Conservation (phyloP, 2,329 filamentous ascomycete genomes). For the Knufia fluminis region DNA sequence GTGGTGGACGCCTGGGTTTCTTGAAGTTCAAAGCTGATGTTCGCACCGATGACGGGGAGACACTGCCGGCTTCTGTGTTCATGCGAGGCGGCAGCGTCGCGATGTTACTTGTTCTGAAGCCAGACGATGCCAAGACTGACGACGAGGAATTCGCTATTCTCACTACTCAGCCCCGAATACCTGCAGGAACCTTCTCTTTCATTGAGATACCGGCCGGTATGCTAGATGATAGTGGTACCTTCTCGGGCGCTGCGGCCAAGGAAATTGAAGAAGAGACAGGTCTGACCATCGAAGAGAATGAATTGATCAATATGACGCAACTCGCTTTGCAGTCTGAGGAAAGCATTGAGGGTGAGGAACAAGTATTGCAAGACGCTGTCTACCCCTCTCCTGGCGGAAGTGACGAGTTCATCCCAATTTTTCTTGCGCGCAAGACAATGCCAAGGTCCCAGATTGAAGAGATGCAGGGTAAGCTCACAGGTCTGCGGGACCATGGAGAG, state of each 20-base stretch:
- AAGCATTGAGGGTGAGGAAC: constrained; percentile 23
- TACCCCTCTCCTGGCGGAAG: constrained; percentile 49
- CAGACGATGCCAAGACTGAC: constrained; percentile 32
- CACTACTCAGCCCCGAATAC: constrained; percentile 49
- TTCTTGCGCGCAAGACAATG: constrained; percentile 47
- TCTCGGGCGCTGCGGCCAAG: constrained; percentile 46
- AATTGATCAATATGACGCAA: constrained; percentile 47
- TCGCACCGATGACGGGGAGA: constrained; percentile 43
- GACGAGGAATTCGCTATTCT: constrained; percentile 43
- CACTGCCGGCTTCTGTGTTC: constrained; percentile 48
- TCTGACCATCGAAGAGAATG: constrained; percentile 39
- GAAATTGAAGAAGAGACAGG: constrained; percentile 51
- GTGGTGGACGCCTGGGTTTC: constrained; percentile 42
- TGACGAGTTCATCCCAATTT: constrained; percentile 51
- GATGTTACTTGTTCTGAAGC: constrained; percentile 49
- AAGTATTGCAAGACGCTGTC: constrained; percentile 39
- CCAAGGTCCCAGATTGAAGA: constrained; percentile 39
- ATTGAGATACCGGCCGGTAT: constrained; percentile 52
- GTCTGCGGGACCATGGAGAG: constrained; percentile 44
- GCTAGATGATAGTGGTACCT: constrained; percentile 47
- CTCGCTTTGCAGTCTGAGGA: constrained; percentile 32
- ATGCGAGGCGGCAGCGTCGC: constrained; percentile 50
- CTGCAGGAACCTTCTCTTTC: constrained; percentile 46
- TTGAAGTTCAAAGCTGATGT: constrained; percentile 47
- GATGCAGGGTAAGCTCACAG: constrained; percentile 46